Conservation (phyloP, 352 stramenopile genomes). For the Aphanomyces invadans region DNA sequence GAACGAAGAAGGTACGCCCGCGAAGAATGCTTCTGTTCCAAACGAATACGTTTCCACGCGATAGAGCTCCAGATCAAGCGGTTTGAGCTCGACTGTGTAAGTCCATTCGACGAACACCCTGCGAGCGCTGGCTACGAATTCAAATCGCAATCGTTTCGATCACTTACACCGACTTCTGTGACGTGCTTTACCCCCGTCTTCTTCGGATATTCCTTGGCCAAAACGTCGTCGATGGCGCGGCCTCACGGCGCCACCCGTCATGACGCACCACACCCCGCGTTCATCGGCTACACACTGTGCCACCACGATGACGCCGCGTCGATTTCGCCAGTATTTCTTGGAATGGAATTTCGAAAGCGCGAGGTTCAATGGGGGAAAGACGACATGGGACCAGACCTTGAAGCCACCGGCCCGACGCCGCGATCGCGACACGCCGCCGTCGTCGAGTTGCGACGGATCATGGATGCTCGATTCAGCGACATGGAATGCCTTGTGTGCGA, state of each 20-base stretch:
- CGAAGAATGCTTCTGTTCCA: not conserved
- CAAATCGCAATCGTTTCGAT: not conserved
- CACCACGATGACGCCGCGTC: constrained; percentile 32
- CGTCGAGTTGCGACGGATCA: constrained; percentile 31
- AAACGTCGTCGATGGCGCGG: constrained; percentile 33
- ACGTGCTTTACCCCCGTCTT: constrained; percentile 44
- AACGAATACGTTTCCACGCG: too few relatives aligned
- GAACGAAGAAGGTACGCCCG: constrained; percentile 39
- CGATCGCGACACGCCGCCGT: constrained; percentile 25
- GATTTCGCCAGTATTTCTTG: constrained; percentile 67
- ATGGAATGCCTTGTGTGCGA: constrained; percentile 36
- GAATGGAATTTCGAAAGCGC: constrained; percentile 50
- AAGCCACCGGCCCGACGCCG: constrained; percentile 25
- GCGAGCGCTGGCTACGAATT: constrained; percentile 52
- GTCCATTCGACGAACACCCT: constrained; percentile 42
- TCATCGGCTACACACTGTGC: constrained; percentile 43
- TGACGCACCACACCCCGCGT: constrained; percentile 41
- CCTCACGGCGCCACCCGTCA: constrained; percentile 1
- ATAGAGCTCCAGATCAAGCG: constrained; percentile 46
- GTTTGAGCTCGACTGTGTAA: constrained; percentile 54
- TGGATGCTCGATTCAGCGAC: constrained; percentile 31
- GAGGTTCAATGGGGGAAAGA: constrained; percentile 28
- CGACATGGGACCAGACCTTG: constrained; percentile 28
- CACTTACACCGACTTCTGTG: constrained; percentile 12
- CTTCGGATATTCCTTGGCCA: constrained; percentile 39